These are phyloP conservation scores for Arabidopsis arenosa DNA, from an alignment of 345 rosid genomes.

Conservation along the genomic window DNA sequence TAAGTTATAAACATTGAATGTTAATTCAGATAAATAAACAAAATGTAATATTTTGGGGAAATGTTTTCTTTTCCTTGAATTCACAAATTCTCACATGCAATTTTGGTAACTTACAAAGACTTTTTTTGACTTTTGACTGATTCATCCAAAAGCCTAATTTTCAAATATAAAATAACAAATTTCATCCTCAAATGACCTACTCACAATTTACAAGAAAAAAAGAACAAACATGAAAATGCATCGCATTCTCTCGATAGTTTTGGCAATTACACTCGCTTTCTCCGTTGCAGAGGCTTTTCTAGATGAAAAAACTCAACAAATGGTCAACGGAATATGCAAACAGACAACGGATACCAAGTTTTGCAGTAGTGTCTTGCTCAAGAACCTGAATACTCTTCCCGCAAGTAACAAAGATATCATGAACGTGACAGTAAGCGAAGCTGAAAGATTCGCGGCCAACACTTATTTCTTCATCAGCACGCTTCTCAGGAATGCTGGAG, in stretches of 20 bases:
- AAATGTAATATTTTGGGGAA: background rate
- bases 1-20: background rate
- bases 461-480: constrained; percentile 39
- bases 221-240: constrained; percentile 15
- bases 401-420: constrained; percentile 37
- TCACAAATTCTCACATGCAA: background rate
- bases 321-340: constrained; percentile 31
- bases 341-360: constrained; percentile 31
- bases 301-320: background rate
- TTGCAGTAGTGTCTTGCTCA: constrained; percentile 15
- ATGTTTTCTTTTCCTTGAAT: background rate
- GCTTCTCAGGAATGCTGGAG: constrained; percentile 41
- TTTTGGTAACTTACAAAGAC: background rate
- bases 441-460: constrained; percentile 24
- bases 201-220: background rate
- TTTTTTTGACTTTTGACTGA: constrained; percentile 39
- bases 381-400: background rate
- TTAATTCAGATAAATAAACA: background rate
- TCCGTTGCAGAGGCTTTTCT: constrained; percentile 16
- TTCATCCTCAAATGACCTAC: constrained; percentile 24
- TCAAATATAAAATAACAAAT: background rate
- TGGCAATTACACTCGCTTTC: background rate
- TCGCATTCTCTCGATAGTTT: constrained; percentile 8
- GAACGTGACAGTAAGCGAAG: constrained; percentile 37
- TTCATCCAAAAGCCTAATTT: constrained; percentile 12